A percentile compares a stretch with the other conserved stretches of the same genome.
phyloP scores from a whole-genome alignment of 1,284 basidiomycete species.

The Peniophora sp. region DNA sequence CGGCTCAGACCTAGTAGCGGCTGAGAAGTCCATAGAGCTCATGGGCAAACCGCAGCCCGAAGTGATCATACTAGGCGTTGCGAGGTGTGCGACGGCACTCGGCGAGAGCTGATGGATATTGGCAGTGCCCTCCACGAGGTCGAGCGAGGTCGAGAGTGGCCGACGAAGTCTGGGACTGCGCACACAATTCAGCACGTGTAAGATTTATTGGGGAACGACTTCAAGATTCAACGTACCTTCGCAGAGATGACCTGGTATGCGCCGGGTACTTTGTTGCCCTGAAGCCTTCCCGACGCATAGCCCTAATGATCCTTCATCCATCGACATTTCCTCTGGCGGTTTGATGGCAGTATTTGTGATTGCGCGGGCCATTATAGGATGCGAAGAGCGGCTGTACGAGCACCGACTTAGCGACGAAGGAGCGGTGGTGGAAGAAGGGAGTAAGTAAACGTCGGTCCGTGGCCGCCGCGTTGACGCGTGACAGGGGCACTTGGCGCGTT shows the following conservation, averaged over 20 bases:
- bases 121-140: slow-evolving; percentile 36
- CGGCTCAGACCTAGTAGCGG: slow-evolving; percentile 64
- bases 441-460: too few species aligned
- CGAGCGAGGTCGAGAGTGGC: slow-evolving; percentile 85
- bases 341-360: too few species aligned
- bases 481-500: too few species aligned
- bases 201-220: neutral
- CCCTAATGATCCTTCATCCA: too few species aligned
- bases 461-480: too few species aligned
- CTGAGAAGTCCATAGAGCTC: slow-evolving; percentile 49
- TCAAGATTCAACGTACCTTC: slow-evolving; percentile 44
- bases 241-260: slow-evolving; percentile 59
- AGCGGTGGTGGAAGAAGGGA: too few species aligned
- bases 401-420: too few species aligned
- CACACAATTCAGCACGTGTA: slow-evolving; percentile 2
- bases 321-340: too few species aligned
- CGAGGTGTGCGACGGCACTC: slow-evolving; percentile 21
- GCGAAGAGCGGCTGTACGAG: too few species aligned
- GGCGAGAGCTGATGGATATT: slow-evolving; percentile 29
- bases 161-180: slow-evolving; percentile 79
- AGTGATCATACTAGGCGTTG: slow-evolving; percentile 21
- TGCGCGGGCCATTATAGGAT: too few species aligned
- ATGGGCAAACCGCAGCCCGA: slow-evolving; percentile 71
- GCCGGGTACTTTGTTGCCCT: too few species aligned
- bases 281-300: too few species aligned